These are phyloP conservation scores for Solanum chacoense DNA, from an alignment of 305 asterid genomes.

Conservation along the genomic window DNA sequence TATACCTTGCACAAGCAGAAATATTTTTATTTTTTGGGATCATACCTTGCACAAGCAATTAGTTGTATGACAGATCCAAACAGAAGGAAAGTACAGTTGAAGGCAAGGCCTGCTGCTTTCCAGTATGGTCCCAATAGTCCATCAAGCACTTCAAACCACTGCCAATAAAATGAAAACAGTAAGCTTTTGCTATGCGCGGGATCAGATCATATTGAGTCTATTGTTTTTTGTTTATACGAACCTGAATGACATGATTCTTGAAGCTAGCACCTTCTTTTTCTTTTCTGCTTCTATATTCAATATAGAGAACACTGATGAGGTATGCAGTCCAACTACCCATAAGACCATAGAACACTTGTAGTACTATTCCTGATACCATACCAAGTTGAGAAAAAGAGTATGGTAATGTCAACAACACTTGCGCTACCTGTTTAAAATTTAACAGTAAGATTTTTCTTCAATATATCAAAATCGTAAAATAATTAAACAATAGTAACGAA, in stretches of 20 bases:
- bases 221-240: neutral
- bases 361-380: constrained; percentile 26
- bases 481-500: no score
- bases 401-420: constrained; percentile 38
- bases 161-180: neutral
- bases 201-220: neutral
- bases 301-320: constrained; percentile 36
- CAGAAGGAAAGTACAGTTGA: constrained; percentile 46
- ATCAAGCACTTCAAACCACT: constrained; percentile 44
- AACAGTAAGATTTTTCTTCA: neutral
- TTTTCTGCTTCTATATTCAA: constrained; percentile 34
- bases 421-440: constrained; percentile 24
- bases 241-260: constrained; percentile 48
- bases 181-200: neutral
- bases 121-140: constrained; percentile 39
- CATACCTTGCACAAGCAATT: constrained; percentile 47
- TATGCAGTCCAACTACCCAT: constrained; percentile 47
- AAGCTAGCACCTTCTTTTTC: constrained; percentile 40
- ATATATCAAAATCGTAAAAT: neutral
- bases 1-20: constrained; percentile 48
- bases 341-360: constrained; percentile 38
- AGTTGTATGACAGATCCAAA: constrained; percentile 50
- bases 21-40: no score
- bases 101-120: constrained; percentile 44
- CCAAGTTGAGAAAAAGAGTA: constrained; percentile 41